Evolutionary conservation across 2,329 filamentous ascomycete species (phyloP), one percentile per base, ranked within the genome.

Genomic region (Tolypocladium capitatum): DNA sequence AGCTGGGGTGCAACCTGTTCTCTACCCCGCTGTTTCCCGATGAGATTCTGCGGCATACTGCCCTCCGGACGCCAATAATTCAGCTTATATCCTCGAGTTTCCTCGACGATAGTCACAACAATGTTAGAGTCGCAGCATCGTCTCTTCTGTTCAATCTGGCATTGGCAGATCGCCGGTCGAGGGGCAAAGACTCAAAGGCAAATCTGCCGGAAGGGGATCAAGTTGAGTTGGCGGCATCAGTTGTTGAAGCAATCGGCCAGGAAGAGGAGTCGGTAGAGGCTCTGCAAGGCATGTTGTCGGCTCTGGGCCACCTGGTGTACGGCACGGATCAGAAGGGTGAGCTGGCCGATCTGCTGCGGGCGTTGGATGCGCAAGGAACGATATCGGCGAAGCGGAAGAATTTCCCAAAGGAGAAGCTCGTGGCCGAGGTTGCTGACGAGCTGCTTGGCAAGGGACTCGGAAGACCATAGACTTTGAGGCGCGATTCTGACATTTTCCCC

Each of bases 1-100:
- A 96, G 56, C 75, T 91, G 58, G 75, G 80, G 1, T 94, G 88
- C 67, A 96, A 95, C 58, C 71, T 94, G 38, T 95, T 94, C 67
- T 82, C 79, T 0, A 83, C 83, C 1, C 75, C 79, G 0, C 70
- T 94, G 0, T 94, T 84, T 57, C 71, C 80, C 1, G 73, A 79
- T 2, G 75, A 82, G 51, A 70, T 90, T 9, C 68, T 85, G 7
- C 63, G 67, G 2, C 67, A 75, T 40, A 63, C 65, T 1, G 46
- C 56, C 21, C 64, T 89, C 45, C 75, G 80, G 6, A 61, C 68
- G 2, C 71, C 78, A 0, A 68, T 91, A 28, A 80, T 85, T 1
- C 71, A 77, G 50, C 73, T 96, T 14, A 74, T 92, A 20, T 85
- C 86, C 0, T 78, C 81, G 2, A 87, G 83, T 52, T 81, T 97